Evolutionary conservation across 805 yeast species (phyloP).

Genomic region (Myxozyma mucilagina): DNA sequence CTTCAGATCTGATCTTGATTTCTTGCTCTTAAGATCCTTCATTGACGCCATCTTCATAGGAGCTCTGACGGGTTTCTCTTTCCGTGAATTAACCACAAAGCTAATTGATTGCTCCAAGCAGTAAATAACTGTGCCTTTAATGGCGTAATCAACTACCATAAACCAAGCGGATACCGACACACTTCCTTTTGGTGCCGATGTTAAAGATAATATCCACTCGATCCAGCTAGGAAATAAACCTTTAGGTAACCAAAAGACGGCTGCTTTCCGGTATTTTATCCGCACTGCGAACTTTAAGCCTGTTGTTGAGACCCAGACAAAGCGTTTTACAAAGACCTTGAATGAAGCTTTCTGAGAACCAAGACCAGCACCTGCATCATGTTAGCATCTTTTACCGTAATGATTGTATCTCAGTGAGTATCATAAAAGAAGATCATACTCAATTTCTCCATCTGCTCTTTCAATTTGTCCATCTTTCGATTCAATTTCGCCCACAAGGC

Average conservation of each 20-base stretch:
- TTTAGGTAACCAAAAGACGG: slow-evolving; percentile 60
- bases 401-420: neutral
- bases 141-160: slow-evolving; percentile 30
- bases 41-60: neutral
- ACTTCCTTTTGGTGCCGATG: slow-evolving; percentile 51
- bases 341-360: slow-evolving; percentile 19
- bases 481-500: slow-evolving; percentile 95
- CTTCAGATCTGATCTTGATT: neutral
- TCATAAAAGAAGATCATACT: slow-evolving; percentile 16
- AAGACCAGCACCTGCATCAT: slow-evolving; percentile 4
- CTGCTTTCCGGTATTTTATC: slow-evolving; percentile 53
- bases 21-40: neutral
- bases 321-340: slow-evolving; percentile 43
- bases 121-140: slow-evolving; percentile 12
- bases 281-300: slow-evolving; percentile 48
- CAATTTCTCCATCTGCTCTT: slow-evolving; percentile 51
- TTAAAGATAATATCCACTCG: slow-evolving; percentile 62
- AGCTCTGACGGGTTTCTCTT: neutral
- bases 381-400: neutral
- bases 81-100: neutral
- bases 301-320: slow-evolving; percentile 44
- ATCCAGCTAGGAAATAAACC: slow-evolving; percentile 57
- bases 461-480: slow-evolving; percentile 62
- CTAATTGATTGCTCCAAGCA: neutral
- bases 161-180: slow-evolving; percentile 36